A percentile compares a stretch with the other conserved stretches of the same genome.
Conservation (phyloP, 139 green algal species). For the Picochlorum sp. region DNA sequence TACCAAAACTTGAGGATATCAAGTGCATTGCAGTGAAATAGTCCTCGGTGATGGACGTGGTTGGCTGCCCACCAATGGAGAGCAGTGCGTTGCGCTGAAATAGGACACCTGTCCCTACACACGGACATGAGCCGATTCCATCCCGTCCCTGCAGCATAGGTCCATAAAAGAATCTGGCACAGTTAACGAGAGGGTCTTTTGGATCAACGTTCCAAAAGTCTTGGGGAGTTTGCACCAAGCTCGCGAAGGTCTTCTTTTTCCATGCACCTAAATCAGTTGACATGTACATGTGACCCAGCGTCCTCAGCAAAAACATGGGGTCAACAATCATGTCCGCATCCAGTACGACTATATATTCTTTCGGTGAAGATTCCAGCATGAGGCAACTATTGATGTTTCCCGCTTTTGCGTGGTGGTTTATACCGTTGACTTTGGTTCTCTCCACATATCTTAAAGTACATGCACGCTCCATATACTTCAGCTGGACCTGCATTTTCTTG, state of each 20-base stretch:
- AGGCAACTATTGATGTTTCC: neutral
- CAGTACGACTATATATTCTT: neutral
- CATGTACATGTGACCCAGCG: neutral
- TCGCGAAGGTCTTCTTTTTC: neutral
- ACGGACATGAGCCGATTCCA: neutral
- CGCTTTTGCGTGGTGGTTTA: neutral
- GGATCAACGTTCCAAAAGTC: neutral
- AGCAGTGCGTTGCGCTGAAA: neutral
- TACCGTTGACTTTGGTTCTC: neutral
- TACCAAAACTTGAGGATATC: neutral
- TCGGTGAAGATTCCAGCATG: neutral
- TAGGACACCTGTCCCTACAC: neutral
- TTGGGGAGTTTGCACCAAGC: neutral
- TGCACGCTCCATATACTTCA: neutral
- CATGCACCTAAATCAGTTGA: neutral
- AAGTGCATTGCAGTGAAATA: neutral
- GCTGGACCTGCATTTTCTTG: neutral
- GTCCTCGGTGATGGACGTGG: neutral
- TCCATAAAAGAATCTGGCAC: neutral
- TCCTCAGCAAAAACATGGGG: neutral
- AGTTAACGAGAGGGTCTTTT: neutral
- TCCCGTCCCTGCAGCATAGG: neutral
- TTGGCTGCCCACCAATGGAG: neutral
- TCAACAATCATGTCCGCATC: neutral
- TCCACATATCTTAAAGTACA: conserved; percentile 5